Percentiles rank a stretch among this genome's conserved stretches.
Evolutionary conservation across 805 yeast genomes (phyloP).

Genomic region (Torulaspora franciscae): DNA sequence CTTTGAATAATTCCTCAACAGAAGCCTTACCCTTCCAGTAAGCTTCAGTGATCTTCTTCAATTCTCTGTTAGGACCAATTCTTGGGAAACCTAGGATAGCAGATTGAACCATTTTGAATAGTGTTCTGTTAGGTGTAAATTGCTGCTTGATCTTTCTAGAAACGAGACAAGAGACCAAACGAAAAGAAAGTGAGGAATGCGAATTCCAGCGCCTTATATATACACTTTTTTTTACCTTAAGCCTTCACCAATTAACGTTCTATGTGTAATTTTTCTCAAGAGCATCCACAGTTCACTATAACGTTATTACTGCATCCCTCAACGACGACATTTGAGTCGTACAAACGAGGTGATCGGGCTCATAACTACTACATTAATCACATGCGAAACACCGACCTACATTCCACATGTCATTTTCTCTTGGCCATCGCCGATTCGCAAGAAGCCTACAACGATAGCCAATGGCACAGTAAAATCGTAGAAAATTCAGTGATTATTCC

Average conservation of each 20-base stretch:
- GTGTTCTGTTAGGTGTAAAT: constrained; percentile 1
- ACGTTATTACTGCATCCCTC: neutral
- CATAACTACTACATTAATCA: neutral
- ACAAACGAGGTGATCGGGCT: constrained; percentile 1
- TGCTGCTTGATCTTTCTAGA: no score
- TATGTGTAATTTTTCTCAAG: neutral
- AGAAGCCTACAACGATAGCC: neutral
- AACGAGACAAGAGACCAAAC: neutral
- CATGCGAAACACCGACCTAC: neutral
- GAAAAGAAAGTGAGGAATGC: neutral
- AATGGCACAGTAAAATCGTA: neutral
- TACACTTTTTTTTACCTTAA: constrained; percentile 2
- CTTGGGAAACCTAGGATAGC: constrained; percentile 99
- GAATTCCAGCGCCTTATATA: constrained; percentile 1
- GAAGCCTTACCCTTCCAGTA: constrained; percentile 95
- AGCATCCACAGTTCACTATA: neutral
- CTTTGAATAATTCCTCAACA: constrained; percentile 80
- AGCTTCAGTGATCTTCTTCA: constrained; percentile 97
- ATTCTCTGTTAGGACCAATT: constrained; percentile 98
- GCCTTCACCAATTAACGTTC: neutral
- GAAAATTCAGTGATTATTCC: neutral
- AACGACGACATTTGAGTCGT: neutral
- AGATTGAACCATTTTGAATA: constrained; percentile 78
- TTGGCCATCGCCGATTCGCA: neutral
- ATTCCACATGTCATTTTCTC: neutral